Evolutionary conservation across 1,284 basidiomycete genomes (phyloP).

Genomic region (Marasmius tenuissimus): DNA sequence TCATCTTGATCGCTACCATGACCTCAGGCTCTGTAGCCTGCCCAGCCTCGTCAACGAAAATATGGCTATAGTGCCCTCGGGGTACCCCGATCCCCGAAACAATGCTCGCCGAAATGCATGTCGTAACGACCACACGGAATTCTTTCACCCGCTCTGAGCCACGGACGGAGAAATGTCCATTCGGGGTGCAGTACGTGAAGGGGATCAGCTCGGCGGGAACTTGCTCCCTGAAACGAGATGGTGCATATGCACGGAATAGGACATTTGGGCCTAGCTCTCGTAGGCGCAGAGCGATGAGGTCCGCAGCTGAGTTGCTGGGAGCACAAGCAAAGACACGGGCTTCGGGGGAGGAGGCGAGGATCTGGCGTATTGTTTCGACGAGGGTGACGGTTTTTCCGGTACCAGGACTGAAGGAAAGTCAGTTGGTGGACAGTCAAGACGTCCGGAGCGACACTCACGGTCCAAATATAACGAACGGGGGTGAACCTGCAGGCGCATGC

Average conservation of each 20-base stretch:
- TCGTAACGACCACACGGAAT: slow-evolving; percentile 59
- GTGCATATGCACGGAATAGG: slow-evolving; percentile 66
- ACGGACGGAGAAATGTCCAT: slow-evolving; percentile 49
- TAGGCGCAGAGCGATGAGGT: slow-evolving; percentile 48
- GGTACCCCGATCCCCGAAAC: slow-evolving; percentile 54
- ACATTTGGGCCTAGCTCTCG: slow-evolving; percentile 29
- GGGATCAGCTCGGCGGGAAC: slow-evolving; percentile 43
- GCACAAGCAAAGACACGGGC: slow-evolving; percentile 63
- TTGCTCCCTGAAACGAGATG: slow-evolving; percentile 46
- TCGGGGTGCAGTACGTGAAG: slow-evolving; percentile 38
- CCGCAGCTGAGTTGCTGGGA: slow-evolving; percentile 62
- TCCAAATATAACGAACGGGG: slow-evolving; percentile 64
- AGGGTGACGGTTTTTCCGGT: slow-evolving; percentile 71
- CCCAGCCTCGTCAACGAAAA: slow-evolving; percentile 70
- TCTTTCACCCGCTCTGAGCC: slow-evolving; percentile 36
- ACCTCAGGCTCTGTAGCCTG: slow-evolving; percentile 64
- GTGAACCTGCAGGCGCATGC: slow-evolving; percentile 40
- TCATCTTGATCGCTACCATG: slow-evolving; percentile 55
- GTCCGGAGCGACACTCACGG: slow-evolving; percentile 45
- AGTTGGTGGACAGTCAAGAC: neutral
- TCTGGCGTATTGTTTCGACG: slow-evolving; percentile 63
- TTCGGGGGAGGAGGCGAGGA: slow-evolving; percentile 40
- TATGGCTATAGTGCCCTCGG: slow-evolving; percentile 58
- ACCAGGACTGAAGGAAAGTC: slow-evolving; percentile 38
- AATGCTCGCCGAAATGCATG: slow-evolving; percentile 60